Base-by-base conservation (phyloP, 2,329 filamentous ascomycete species). In the Lecanicillium sp. region DNA sequence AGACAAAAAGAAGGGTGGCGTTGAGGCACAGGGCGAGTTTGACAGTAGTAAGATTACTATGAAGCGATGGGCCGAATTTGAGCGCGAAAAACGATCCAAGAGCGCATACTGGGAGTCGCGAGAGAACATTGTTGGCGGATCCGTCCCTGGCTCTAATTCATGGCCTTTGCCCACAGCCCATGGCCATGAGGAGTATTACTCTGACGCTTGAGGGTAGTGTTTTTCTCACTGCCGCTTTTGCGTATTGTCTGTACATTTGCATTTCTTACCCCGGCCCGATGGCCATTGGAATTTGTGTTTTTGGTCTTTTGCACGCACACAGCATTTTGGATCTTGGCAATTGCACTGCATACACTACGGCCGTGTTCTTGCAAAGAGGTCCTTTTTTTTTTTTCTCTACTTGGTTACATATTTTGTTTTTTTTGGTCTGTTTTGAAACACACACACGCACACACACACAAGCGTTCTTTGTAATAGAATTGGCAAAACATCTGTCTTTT, bases 1-100 rank as follows among this genome's bases (percentile, higher is more conserved):
- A 19, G 90, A 95, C 56, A 86, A 84, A 67, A 82, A 78, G 12
- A 89, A 90, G 70, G 92, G 90, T 65, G 85, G 86, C 22, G 80
- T 88, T 45, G 89, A 90, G 54, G 83, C 83, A 46, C 87, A 95
- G 62, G 92, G 92, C 47, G 92, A 96, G 62, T 98, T 98, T 54
- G 94, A 98, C 63, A 94, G 85, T 61, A 94, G 83, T 63, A 94
- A 95, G 76, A 98, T 98, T 58, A 95, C 90, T 28, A 98, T 98
- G 92, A 95, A 95, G 73, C 71, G 92, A 51, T 98, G 92, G 92
- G 84, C 82, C 46, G 92, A 98, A 63, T 98, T 96, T 57, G 92
- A 98, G 70, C 68, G 75, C 14, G 75, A 79, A 45, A 71, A 74
- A 45, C 65, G 75, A 22, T 56, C 60, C 37, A 65, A 63, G 47